A percentile compares a stretch with the other conserved stretches of the same genome.
Conservation (phyloP, 108 stramenopile species). For the Cyclotella kingstonii region DNA sequence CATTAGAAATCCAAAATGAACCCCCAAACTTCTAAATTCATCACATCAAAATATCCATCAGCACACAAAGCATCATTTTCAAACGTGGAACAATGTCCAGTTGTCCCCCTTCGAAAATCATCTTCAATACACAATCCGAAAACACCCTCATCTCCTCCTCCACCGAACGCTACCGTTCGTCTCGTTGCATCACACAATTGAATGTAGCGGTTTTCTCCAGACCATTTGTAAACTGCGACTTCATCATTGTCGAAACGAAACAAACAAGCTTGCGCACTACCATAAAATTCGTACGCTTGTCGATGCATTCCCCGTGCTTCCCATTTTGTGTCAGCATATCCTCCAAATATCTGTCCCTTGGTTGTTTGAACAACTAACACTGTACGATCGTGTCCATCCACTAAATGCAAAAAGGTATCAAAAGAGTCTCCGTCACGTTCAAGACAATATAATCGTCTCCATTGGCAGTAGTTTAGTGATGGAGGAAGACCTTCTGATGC, state of each 20-base stretch:
- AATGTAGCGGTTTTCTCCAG: conserved; percentile 82
- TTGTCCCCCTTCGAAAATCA: conserved; percentile 81
- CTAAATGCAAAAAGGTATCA: conserved; percentile 63
- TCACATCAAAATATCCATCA: conserved; percentile 61
- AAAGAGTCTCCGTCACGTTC: conserved; percentile 85
- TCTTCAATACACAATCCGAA: conserved; percentile 87
- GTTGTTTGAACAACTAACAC: conserved; percentile 76
- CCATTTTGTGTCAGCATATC: conserved; percentile 81
- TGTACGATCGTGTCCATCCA: conserved; percentile 53
- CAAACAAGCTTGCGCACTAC: conserved; percentile 67
- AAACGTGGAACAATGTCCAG: conserved; percentile 86
- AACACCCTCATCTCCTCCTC: conserved; percentile 81
- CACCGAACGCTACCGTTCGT: conserved; percentile 80
- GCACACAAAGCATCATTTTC: conserved; percentile 76
- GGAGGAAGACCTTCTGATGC: conserved; percentile 57
- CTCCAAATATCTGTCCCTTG: conserved; percentile 67
- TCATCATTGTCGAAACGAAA: conserved; percentile 39
- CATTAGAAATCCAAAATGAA: conserved; percentile 48
- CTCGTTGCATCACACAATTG: conserved; percentile 68
- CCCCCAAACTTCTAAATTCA: conserved; percentile 77
- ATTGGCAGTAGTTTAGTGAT: conserved; percentile 65
- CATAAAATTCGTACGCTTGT: conserved; percentile 57
- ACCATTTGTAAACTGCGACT: conserved; percentile 69
- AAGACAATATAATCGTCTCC: conserved; percentile 80
- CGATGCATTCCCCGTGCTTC: conserved; percentile 30